These are phyloP conservation scores for Carex pumila DNA, from an alignment of 176 grass and related monocot species.

Conservation along the genomic window DNA sequence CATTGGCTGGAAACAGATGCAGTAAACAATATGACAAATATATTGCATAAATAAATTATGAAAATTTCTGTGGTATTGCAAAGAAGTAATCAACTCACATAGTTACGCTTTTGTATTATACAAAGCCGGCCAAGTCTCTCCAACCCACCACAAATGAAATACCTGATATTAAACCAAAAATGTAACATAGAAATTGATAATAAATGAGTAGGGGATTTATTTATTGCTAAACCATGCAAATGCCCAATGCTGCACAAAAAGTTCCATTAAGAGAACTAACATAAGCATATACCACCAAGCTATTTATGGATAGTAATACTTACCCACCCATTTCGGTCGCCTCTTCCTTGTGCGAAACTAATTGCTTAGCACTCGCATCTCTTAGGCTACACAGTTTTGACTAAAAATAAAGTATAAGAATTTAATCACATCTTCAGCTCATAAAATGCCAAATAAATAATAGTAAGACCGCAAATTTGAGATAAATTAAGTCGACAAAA, in stretches of 20 bases:
- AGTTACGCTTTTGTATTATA: conserved; percentile 87
- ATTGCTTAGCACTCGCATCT: conserved; percentile 45
- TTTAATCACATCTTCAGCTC: not conserved
- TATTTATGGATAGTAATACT: conserved; percentile 34
- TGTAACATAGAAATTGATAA: conserved; percentile 9
- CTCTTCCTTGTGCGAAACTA: conserved; percentile 76
- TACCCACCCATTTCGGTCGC: conserved; percentile 98
- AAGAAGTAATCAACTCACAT: conserved; percentile 49
- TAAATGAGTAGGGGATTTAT: not conserved
- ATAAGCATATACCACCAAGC: not conserved
- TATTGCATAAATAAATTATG: conserved; percentile 9
- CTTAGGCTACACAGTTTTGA: conserved; percentile 77
- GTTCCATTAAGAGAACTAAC: conserved; percentile 6
- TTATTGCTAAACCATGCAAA: not conserved
- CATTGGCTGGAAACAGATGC: conserved; percentile 55
- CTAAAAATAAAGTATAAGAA: conserved; percentile 32
- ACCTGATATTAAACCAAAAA: conserved; percentile 44
- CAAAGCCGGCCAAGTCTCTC: conserved; percentile 83
- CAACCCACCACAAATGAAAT: conserved; percentile 83
- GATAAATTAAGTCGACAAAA: not conserved
- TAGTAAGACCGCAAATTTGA: not conserved
- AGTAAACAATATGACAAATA: not conserved
- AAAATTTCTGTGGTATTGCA: not conserved
- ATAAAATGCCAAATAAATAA: not conserved
- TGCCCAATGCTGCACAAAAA: not conserved